Conservation (phyloP, 2,329 filamentous ascomycete species). For the Diaporthe ampelina region DNA sequence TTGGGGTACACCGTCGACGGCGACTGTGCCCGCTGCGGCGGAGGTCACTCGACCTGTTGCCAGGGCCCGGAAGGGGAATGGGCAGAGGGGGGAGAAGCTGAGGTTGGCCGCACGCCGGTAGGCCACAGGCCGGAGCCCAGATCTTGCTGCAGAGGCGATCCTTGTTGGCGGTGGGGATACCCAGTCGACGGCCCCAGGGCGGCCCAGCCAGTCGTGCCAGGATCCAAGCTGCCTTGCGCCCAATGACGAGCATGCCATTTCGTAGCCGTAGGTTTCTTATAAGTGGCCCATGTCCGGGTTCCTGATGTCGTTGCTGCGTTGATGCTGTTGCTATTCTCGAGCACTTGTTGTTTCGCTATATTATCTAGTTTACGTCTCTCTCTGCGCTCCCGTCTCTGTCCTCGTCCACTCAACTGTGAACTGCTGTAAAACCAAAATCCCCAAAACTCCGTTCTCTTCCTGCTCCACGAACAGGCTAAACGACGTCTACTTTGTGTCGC, state of each 20-base stretch:
- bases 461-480: background rate
- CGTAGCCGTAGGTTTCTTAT: constrained; percentile 22
- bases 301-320: constrained; percentile 17
- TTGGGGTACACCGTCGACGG: constrained; percentile 13
- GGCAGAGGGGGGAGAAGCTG: background rate
- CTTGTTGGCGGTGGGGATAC: constrained; percentile 31
- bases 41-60: constrained; percentile 37
- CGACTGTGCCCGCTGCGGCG: background rate
- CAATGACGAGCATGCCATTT: constrained; percentile 41
- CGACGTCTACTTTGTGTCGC: constrained; percentile 10
- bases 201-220: constrained; percentile 23
- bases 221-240: constrained; percentile 28
- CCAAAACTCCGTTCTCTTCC: background rate
- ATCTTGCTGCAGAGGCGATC: constrained; percentile 34
- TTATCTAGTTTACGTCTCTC: background rate
- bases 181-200: constrained; percentile 23
- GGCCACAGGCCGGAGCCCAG: constrained; percentile 18
- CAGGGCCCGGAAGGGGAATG: constrained; percentile 20
- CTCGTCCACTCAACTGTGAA: background rate
- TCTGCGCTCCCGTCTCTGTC: background rate
- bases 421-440: constrained; percentile 3
- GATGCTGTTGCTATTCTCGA: constrained; percentile 18
- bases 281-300: constrained; percentile 28
- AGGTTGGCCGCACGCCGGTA: background rate
- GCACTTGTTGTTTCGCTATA: constrained; percentile 26